Evolutionary conservation across 2,329 filamentous ascomycete genomes (phyloP).

Genomic region (Calonectria pseudoturangicola): DNA sequence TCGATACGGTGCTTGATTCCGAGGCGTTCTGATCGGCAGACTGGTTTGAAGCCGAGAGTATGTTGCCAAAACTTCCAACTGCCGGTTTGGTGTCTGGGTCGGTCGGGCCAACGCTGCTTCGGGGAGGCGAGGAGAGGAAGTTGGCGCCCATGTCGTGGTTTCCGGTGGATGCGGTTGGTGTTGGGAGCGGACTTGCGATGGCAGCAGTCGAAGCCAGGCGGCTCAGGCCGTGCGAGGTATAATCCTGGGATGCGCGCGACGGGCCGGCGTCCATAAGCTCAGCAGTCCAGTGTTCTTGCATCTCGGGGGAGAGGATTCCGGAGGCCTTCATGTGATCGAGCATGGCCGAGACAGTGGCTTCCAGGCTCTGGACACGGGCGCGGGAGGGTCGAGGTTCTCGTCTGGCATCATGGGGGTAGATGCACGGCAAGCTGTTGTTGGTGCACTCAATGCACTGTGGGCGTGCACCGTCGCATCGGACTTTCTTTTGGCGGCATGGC

Average conservation of each 20-base stretch:
- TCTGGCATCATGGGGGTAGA: slow-evolving; percentile 60
- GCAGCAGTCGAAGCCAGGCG: slow-evolving; percentile 56
- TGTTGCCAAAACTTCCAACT: slow-evolving; percentile 51
- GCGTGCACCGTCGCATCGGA: slow-evolving; percentile 59
- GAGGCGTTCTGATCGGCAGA: slow-evolving; percentile 37
- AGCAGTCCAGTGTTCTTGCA: slow-evolving; percentile 54
- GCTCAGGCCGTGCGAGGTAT: slow-evolving; percentile 53
- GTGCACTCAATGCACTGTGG: slow-evolving; percentile 58
- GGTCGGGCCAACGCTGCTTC: slow-evolving; percentile 53
- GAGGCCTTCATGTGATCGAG: slow-evolving; percentile 59
- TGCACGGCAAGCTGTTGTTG: slow-evolving; percentile 54
- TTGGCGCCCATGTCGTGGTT: slow-evolving; percentile 54
- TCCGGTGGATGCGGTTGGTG: slow-evolving; percentile 50
- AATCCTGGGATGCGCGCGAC: slow-evolving; percentile 49
- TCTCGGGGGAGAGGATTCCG: slow-evolving; percentile 53
- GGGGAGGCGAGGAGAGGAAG: slow-evolving; percentile 54
- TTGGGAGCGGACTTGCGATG: slow-evolving; percentile 55
- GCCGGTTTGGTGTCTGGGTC: slow-evolving; percentile 53
- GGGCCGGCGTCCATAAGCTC: slow-evolving; percentile 53
- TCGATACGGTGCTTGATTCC: slow-evolving; percentile 44
- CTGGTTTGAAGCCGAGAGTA: slow-evolving; percentile 47
- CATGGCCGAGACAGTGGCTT: slow-evolving; percentile 56
- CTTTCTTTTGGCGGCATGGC: slow-evolving; percentile 60
- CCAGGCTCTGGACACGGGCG: slow-evolving; percentile 56
- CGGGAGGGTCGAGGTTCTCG: slow-evolving; percentile 57